Evolutionary conservation across 2,329 filamentous ascomycete genomes (phyloP).

Genomic region (Alternaria ethzedia): DNA sequence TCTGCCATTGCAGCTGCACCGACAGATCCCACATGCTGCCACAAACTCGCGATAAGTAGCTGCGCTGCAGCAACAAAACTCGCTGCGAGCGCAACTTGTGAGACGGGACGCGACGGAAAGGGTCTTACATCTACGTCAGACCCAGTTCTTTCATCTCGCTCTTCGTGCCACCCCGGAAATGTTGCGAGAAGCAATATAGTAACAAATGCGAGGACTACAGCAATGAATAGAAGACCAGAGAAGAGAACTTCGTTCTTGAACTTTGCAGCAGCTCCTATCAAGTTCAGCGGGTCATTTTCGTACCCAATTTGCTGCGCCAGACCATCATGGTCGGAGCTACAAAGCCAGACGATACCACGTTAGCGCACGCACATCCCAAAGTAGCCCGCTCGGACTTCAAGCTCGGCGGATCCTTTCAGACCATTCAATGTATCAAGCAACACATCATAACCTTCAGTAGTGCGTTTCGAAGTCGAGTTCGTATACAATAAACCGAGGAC

Average conservation of each 20-base stretch:
- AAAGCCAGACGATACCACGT: constrained; percentile 85
- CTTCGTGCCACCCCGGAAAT: neutral
- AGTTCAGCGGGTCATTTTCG: neutral
- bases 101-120: neutral
- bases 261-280: neutral
- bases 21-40: constrained; percentile 78
- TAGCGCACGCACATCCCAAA: constrained; percentile 94
- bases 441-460: neutral
- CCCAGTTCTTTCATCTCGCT: neutral
- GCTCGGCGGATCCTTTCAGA: constrained; percentile 77
- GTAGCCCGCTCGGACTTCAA: constrained; percentile 90
- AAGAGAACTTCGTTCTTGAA: neutral
- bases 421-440: constrained; percentile 64
- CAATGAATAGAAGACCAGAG: neutral
- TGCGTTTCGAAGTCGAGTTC: neutral
- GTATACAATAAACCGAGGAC: neutral
- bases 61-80: neutral
- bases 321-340: constrained; percentile 87
- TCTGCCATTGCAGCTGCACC: constrained; percentile 89
- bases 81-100: neutral
- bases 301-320: neutral
- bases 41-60: neutral
- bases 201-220: neutral
- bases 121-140: neutral
- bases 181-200: neutral